Evolutionary conservation across 2,329 filamentous ascomycete genomes (phyloP), one percentile per base, ranked within the genome.

Genomic region (Nigrospora osmanthi): DNA sequence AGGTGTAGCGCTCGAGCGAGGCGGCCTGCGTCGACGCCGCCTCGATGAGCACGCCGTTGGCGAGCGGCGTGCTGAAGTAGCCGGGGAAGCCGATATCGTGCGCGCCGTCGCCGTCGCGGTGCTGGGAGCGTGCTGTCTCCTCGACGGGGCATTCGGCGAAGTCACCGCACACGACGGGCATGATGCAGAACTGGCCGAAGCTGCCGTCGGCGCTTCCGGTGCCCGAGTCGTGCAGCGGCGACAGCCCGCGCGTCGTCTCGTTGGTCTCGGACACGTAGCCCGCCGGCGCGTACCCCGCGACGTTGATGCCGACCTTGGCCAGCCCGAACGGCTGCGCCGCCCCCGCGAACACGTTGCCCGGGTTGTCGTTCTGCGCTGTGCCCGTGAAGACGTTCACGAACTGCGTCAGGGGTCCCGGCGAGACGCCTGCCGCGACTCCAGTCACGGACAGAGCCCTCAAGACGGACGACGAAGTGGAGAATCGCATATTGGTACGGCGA

Each of bases 351-450:
- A 41, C 39, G 16, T 41, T 41, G 12, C 39, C 39, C 3, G 39
- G 39, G 13, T 41, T 23, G 16, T 23, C 31, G 16, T 41, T 41
- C 11, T 41, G 39, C 16, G 39, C 39, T 7, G 39, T 41, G 39
- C 39, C 39, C 16, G 39, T 41, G 31, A 41, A 41, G 13, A 41
- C n/a, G 39, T 41, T 34, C 16, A 41, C 39, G 16, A 33, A 41
- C 23, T 41, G 31, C 3, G 39, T 41, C 31, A 41, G 16, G 31
- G 39, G 31, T 2, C 39, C 39, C 3, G 39, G 31, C 6, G 23
- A 28, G 23, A 28, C 23, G 5, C 5, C 23, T 4, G 23, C 23
- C 23, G 23, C 23, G 23, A 10, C 23, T 7, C 23, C 7, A 7
- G 23, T 28, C 6, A 28, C 23, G 23, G 23, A 10, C 2, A 28